Evolutionary conservation across 2,329 filamentous ascomycete species (phyloP).

Genomic region (Beauveria varroae): DNA sequence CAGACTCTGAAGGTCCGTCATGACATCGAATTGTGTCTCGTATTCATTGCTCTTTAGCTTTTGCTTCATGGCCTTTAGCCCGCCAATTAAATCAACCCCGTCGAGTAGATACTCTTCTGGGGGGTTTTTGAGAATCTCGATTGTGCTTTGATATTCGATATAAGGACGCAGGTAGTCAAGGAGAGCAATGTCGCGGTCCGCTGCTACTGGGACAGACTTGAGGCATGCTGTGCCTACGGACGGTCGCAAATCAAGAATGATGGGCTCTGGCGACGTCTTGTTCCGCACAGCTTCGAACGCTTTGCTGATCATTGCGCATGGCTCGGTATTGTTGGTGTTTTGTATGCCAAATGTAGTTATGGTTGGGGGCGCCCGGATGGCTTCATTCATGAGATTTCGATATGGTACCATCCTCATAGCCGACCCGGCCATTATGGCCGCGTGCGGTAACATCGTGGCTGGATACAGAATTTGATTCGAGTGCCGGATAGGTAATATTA

Average conservation of each 20-base stretch:
- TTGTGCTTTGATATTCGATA: slow-evolving; percentile 14
- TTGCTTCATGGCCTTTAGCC: slow-evolving; percentile 13
- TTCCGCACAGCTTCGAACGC: neutral
- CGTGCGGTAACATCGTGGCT: neutral
- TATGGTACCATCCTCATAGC: neutral
- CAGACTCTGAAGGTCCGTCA: slow-evolving; percentile 12
- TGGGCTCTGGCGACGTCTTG: neutral
- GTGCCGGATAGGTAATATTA: no score
- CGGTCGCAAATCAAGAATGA: slow-evolving; percentile 10
- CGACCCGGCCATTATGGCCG: neutral
- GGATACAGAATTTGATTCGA: neutral
- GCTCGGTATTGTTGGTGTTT: neutral
- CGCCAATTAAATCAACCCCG: slow-evolving; percentile 14
- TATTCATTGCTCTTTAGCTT: slow-evolving; percentile 14
- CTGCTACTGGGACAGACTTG: slow-evolving; percentile 11
- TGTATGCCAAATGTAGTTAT: neutral
- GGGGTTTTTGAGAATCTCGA: slow-evolving; percentile 14
- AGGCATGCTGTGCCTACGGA: slow-evolving; percentile 15
- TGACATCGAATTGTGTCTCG: slow-evolving; percentile 13
- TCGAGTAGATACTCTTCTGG: slow-evolving; percentile 15
- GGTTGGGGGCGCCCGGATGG: neutral
- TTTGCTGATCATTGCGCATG: neutral
- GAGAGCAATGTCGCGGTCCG: slow-evolving; percentile 10
- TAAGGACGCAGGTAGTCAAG: slow-evolving; percentile 16
- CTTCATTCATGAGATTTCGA: neutral